Evolutionary conservation across 202 grass and related monocot genomes (phyloP).

Genomic region (Zoysia matrella): DNA sequence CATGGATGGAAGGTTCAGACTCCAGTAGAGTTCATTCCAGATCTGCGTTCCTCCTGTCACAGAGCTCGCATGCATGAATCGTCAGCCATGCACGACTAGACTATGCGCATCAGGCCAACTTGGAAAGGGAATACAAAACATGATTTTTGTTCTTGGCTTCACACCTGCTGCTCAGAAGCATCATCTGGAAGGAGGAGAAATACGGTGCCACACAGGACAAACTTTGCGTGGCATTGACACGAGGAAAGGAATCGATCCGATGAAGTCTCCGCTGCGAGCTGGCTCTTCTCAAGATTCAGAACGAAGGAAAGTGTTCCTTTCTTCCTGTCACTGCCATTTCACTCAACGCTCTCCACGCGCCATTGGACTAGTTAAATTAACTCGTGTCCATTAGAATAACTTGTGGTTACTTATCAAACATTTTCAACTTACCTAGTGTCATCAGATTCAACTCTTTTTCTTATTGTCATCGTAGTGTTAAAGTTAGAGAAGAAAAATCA

Average conservation of each 20-base stretch:
- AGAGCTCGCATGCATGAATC: too few relatives aligned
- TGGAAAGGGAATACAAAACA: background rate
- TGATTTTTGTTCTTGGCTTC: background rate
- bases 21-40: too few relatives aligned
- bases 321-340: too few relatives aligned
- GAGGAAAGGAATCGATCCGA: slow-evolving; percentile 18
- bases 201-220: background rate
- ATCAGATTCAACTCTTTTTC: too few relatives aligned
- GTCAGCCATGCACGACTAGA: too few relatives aligned
- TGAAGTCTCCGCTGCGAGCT: background rate
- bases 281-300: background rate
- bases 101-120: background rate
- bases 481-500: too few relatives aligned
- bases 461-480: too few relatives aligned
- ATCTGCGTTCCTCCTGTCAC: background rate
- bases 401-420: too few relatives aligned
- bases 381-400: too few relatives aligned
- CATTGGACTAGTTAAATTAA: too few relatives aligned
- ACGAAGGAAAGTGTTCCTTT: background rate
- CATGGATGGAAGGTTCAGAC: too few relatives aligned
- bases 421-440: too few relatives aligned
- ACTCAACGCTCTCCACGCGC: background rate
- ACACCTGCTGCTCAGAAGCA: background rate
- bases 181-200: background rate
- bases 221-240: background rate